These are phyloP conservation scores for Aspergillus nidulans DNA, from an alignment of 495 filamentous ascomycete species.

Conservation along the genomic window DNA sequence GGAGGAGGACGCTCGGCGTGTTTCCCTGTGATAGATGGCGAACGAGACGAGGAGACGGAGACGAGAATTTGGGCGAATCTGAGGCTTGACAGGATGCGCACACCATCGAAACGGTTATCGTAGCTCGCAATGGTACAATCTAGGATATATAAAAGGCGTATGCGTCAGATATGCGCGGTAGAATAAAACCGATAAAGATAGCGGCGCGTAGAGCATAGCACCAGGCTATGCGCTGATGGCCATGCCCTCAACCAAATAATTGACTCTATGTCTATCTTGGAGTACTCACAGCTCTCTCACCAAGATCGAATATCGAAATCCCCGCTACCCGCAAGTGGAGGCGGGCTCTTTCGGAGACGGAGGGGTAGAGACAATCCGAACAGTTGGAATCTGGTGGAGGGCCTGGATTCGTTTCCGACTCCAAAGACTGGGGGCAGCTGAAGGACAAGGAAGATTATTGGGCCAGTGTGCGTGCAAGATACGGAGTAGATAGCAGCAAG, in stretches of 20 bases:
- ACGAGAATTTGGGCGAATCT: neutral
- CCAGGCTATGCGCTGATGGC: neutral
- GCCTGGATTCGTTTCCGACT: neutral
- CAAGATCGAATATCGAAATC: constrained; percentile 8
- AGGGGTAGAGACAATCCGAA: constrained; percentile 1
- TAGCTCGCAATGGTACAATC: neutral
- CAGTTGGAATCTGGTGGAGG: neutral
- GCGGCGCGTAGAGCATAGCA: neutral
- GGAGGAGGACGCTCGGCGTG: constrained; percentile 1
- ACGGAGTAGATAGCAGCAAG: constrained; percentile 6
- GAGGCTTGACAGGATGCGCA: constrained; percentile 2
- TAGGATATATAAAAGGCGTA: constrained; percentile 5
- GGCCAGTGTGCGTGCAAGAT: neutral
- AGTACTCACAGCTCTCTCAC: constrained; percentile 8
- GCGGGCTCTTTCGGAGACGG: constrained; percentile 12
- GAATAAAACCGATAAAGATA: neutral
- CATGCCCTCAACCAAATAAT: neutral
- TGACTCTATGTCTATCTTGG: neutral
- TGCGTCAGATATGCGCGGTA: constrained; percentile 11
- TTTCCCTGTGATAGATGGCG: constrained; percentile 3
- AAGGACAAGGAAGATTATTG: neutral
- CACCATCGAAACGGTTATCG: constrained; percentile 2
- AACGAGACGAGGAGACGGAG: neutral
- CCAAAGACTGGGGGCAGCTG: neutral
- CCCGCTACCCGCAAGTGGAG: constrained; percentile 23